Conservation (phyloP, 192 early-diverging fungal species). For the Coemansia aciculifera region DNA sequence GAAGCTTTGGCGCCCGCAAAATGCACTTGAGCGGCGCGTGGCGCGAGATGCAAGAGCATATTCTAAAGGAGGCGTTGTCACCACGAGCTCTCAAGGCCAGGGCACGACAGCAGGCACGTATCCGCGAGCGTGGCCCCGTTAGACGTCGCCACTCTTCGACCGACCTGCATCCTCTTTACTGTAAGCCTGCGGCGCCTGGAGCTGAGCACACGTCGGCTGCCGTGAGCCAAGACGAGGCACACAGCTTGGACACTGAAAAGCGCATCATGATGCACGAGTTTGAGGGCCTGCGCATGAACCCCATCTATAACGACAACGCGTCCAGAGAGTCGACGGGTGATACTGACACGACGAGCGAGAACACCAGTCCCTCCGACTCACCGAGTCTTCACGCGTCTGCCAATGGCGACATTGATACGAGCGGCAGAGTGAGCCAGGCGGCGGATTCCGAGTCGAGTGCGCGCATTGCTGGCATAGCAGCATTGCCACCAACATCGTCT, state of each 20-base stretch:
- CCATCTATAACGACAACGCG: conserved; percentile 27
- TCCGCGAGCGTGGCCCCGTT: conserved; percentile 37
- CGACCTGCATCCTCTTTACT: conserved; percentile 50
- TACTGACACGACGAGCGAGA: conserved; percentile 14
- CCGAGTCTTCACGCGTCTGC: conserved; percentile 13
- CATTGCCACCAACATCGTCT: conserved; percentile 10
- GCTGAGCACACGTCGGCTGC: conserved; percentile 16
- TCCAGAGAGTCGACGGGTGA: conserved; percentile 30
- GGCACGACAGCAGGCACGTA: conserved; percentile 61
- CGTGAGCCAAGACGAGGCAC: conserved; percentile 35
- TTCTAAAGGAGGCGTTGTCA: conserved; percentile 87
- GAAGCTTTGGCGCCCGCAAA: conserved; percentile 53
- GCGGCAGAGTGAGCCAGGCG: background rate
- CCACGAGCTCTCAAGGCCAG: conserved; percentile 78
- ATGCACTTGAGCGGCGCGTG: conserved; percentile 59
- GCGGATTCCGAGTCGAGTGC: background rate
- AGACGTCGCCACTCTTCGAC: conserved; percentile 59
- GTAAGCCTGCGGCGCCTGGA: conserved; percentile 11
- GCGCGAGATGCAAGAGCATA: conserved; percentile 81
- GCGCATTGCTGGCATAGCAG: too few relatives aligned
- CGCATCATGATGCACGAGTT: conserved; percentile 31
- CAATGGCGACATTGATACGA: conserved; percentile 11
- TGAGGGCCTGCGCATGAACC: conserved; percentile 44
- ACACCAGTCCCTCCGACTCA: conserved; percentile 10
- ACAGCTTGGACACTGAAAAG: conserved; percentile 40